These are phyloP conservation scores for Metschnikowia arizonensis DNA, from an alignment of 805 yeast genomes.

Conservation along the genomic window DNA sequence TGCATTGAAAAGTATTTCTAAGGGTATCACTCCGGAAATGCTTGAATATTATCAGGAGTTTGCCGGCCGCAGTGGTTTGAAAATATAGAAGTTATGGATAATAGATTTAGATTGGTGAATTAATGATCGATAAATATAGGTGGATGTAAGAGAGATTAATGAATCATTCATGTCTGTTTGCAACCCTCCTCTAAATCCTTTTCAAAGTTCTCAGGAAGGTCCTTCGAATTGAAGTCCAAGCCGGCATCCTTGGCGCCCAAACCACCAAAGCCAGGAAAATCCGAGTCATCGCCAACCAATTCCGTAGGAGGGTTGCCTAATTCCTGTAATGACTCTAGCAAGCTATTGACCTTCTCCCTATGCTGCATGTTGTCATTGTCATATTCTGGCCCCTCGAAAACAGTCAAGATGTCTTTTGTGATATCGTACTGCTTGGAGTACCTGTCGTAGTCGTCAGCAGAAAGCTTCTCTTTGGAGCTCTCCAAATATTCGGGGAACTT, in stretches of 20 bases:
- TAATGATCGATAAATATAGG: neutral
- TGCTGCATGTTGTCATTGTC: conserved; percentile 43
- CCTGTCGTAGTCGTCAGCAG: conserved; percentile 45
- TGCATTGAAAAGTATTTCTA: conserved; percentile 65
- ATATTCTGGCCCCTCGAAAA: conserved; percentile 65
- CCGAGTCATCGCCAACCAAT: conserved; percentile 55
- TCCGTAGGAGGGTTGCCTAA: conserved; percentile 81
- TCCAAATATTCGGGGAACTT: conserved; percentile 72
- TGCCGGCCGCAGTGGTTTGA: conserved; percentile 38
- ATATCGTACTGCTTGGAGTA: conserved; percentile 61
- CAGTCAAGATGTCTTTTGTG: conserved; percentile 55
- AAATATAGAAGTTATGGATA: conserved; percentile 10
- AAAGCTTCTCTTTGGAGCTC: conserved; percentile 44
- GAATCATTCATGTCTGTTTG: conserved; percentile 32
- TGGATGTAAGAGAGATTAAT: neutral
- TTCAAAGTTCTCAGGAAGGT: conserved; percentile 50
- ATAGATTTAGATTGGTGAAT: neutral
- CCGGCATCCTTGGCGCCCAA: conserved; percentile 36
- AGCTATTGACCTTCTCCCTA: conserved; percentile 50
- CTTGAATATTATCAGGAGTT: conserved; percentile 64
- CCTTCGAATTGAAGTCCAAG: conserved; percentile 48
- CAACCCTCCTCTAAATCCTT: conserved; percentile 57
- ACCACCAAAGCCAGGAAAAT: conserved; percentile 44
- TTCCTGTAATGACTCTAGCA: conserved; percentile 66
- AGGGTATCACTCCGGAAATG: conserved; percentile 85